phyloP scores from a whole-genome alignment of 169 alveolate species.

The Cryptosporidium ubiquitum region DNA sequence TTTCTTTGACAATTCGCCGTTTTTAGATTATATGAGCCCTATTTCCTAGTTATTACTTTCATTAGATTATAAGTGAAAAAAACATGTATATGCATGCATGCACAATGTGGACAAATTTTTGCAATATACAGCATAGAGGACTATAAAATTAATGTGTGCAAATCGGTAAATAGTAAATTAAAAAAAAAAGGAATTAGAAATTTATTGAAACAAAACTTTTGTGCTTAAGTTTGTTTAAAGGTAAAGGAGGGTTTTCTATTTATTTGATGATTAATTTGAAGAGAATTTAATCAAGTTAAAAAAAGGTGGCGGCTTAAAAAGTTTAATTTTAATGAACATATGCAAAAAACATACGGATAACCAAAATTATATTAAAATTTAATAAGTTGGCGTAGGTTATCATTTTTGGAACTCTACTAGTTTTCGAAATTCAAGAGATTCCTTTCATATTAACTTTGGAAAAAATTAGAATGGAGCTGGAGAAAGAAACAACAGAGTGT shows the following conservation, averaged over 20 bases:
- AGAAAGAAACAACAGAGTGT: not conserved
- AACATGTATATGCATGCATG: conserved; percentile 21
- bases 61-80: not conserved
- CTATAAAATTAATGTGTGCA: conserved; percentile 22
- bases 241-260: not conserved
- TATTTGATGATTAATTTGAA: not conserved
- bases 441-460: not conserved
- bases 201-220: not conserved
- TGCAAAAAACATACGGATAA: not conserved
- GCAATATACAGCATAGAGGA: conserved; percentile 23
- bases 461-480: not conserved
- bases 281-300: not conserved
- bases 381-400: not conserved
- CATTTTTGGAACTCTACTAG: not conserved
- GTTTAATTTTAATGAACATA: not conserved
- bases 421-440: not conserved
- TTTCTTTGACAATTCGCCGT: not conserved
- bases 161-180: too few species aligned
- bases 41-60: not conserved
- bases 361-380: not conserved
- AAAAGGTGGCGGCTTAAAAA: not conserved
- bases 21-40: too few species aligned
- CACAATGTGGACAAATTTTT: conserved; percentile 44
- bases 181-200: not conserved
- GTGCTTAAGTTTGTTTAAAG: not conserved